These are phyloP conservation scores for Fusarium oligoseptatum DNA, from an alignment of 2,329 filamentous ascomycete species.

Conservation along the genomic window DNA sequence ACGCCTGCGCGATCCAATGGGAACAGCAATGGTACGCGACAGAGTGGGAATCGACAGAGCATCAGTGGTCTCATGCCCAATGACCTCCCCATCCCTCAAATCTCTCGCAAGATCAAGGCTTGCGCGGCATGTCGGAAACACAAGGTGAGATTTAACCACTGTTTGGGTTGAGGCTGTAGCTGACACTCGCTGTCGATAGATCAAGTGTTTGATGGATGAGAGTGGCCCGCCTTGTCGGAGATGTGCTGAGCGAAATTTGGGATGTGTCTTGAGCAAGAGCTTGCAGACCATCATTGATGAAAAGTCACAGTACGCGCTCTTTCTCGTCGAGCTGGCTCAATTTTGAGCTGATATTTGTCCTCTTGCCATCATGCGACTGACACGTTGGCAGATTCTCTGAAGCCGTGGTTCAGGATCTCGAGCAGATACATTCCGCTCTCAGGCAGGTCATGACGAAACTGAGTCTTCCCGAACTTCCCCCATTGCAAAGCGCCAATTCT, in stretches of 20 bases:
- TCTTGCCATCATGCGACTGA: too few relatives aligned
- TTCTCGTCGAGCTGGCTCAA: too few relatives aligned
- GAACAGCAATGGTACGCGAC: conserved; percentile 34
- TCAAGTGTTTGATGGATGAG: conserved; percentile 58
- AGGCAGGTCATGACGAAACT: conserved; percentile 45
- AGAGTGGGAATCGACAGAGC: conserved; percentile 36
- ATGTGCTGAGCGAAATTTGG: conserved; percentile 53
- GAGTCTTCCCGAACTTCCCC: conserved; percentile 41
- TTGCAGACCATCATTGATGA: conserved; percentile 58
- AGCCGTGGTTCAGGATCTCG: conserved; percentile 42
- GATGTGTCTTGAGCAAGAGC: conserved; percentile 57
- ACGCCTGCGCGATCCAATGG: conserved; percentile 33
- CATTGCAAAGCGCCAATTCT: conserved; percentile 38
- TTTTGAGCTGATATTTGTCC: too few relatives aligned
- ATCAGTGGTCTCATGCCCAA: conserved; percentile 19
- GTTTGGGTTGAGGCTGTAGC: not conserved
- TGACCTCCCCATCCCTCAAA: conserved; percentile 48
- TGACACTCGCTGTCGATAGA: conserved; percentile 41
- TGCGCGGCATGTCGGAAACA: conserved; percentile 58
- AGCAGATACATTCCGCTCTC: conserved; percentile 44
- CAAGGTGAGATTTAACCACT: conserved; percentile 47
- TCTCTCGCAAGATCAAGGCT: conserved; percentile 57
- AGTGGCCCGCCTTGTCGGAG: conserved; percentile 55
- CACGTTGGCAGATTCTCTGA: conserved; percentile 15
- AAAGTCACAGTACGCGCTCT: conserved; percentile 55